Base-by-base conservation (phyloP, 2,329 filamentous ascomycete genomes). In the Cyanodermella asteris region DNA sequence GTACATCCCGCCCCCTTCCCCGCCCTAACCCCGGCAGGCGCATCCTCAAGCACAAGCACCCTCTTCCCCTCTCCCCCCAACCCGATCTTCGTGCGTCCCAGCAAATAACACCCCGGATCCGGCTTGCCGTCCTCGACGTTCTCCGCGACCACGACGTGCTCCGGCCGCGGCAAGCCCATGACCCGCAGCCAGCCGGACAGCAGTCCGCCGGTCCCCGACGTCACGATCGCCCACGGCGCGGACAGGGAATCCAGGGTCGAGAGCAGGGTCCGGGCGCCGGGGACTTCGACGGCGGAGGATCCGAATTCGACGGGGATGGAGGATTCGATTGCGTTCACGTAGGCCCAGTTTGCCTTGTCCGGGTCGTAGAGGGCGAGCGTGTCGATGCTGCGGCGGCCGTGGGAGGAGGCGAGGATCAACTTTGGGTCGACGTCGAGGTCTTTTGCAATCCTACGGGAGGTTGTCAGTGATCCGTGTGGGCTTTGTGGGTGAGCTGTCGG, bases 291-390 rank as follows among this genome's bases (percentile, higher is more conserved):
- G 19, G 80, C 84, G 45, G 84, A 72, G 20, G 60, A 48, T 27
- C 78, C 80, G 50, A 76, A 78, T 26, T 73, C 58, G 41, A 66
- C 62, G 3, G 84, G 84, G 18, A 94, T 68, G 13, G 63, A 56
- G 13, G 65, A 71, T 53, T 94, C 87, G 45, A 82, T 66, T 28
- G 72, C 53, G 44, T 64, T 66, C 37, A 91, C 69, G 42, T 91
- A 91, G 35, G 91, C 80, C 80, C 76, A 84, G 38, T 73, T 93
- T 20, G 87, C 87, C 44, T 80, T 78, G 37, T 76, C 70, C 10
- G 80, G 75, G 33, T 77, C 72, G 30, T 91, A 64, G 15, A 82
- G 55, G 44, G 65, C 65, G 30, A 97, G 59, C 3, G 75, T 69
- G 39, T 97, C 87, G 40, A 94, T 91, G 36, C 71, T 80, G 30